A percentile compares a stretch with the other conserved stretches of the same genome.
phyloP scores from a whole-genome alignment of 2,329 filamentous ascomycete genomes.

The Colletotrichum truncatum region DNA sequence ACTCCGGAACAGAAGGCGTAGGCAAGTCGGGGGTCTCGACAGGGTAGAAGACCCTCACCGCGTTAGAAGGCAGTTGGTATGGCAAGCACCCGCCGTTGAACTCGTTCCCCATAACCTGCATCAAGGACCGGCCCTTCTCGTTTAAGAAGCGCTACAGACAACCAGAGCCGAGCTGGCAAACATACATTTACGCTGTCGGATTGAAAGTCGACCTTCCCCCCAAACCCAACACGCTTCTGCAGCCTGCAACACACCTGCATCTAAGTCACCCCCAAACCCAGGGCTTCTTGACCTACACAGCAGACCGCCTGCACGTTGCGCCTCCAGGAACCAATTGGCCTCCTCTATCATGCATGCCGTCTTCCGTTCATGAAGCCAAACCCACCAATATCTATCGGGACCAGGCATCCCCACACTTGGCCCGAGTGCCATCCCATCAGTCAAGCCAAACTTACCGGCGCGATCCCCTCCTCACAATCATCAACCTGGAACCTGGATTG shows the following conservation, averaged over 20 bases:
- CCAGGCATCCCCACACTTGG: conserved; percentile 39
- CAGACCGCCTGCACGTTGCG: conserved; percentile 42
- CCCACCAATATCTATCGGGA: conserved; percentile 42
- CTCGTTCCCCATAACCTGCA: conserved; percentile 6
- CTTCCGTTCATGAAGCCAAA: conserved; percentile 53
- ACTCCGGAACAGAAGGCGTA: background rate
- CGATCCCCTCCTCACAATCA: conserved; percentile 22
- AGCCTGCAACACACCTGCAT: conserved; percentile 31
- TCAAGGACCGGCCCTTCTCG: conserved; percentile 21
- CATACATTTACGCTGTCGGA: conserved; percentile 1
- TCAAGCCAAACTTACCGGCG: conserved; percentile 20
- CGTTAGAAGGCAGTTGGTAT: conserved; percentile 15
- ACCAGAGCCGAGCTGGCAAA: conserved; percentile 33
- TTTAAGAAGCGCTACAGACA: conserved; percentile 24
- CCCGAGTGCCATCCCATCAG: conserved; percentile 31
- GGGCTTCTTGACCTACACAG: conserved; percentile 44
- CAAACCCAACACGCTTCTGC: conserved; percentile 33
- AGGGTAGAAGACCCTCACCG: conserved; percentile 17
- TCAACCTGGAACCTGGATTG: conserved; percentile 20
- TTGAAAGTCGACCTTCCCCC: conserved; percentile 33
- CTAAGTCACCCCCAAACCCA: conserved; percentile 41
- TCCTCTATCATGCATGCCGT: conserved; percentile 57
- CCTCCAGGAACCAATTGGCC: conserved; percentile 48
- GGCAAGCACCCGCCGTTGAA: conserved; percentile 20
- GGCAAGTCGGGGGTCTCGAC: background rate